Conservation (phyloP, 169 alveolate genomes). For the Babesia ovis region DNA sequence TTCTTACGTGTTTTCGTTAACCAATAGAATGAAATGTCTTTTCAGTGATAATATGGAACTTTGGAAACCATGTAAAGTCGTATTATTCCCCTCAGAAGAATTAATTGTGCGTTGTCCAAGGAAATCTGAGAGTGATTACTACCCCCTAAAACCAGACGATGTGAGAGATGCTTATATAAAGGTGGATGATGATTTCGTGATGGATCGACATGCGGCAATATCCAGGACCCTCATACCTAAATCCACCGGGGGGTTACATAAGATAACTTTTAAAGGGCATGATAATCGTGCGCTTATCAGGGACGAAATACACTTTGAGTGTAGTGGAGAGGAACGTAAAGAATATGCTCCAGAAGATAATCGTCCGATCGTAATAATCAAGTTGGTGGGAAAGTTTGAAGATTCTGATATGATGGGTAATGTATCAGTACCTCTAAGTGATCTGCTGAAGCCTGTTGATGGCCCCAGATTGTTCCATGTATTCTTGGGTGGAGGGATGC, state of each 20-base stretch:
- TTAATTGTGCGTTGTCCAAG: conserved; percentile 12
- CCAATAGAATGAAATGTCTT: neutral
- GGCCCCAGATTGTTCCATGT: conserved; percentile 18
- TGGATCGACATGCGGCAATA: conserved; percentile 13
- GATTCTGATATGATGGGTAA: neutral
- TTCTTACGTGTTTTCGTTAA: conserved; percentile 23
- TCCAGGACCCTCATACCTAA: neutral
- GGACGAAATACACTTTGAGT: conserved; percentile 32
- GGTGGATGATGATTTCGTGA: conserved; percentile 23
- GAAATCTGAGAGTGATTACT: conserved; percentile 14
- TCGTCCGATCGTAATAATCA: conserved; percentile 16
- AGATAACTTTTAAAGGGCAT: conserved; percentile 19
- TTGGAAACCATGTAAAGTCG: conserved; percentile 32
- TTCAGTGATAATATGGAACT: conserved; percentile 15
- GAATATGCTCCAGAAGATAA: conserved; percentile 5
- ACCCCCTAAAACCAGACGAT: conserved; percentile 13
- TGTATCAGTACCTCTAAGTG: neutral
- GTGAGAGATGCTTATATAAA: conserved; percentile 13
- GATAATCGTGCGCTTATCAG: conserved; percentile 20
- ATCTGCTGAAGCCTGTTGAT: neutral
- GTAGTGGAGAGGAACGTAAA: neutral
- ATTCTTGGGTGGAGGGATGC: conserved; percentile 8
- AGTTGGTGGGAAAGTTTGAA: conserved; percentile 30
- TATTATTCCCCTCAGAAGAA: conserved; percentile 27
- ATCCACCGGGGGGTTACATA: conserved; percentile 4